Base-by-base conservation (phyloP, 2,329 filamentous ascomycete species). In the Aspergillus calidoustus region DNA sequence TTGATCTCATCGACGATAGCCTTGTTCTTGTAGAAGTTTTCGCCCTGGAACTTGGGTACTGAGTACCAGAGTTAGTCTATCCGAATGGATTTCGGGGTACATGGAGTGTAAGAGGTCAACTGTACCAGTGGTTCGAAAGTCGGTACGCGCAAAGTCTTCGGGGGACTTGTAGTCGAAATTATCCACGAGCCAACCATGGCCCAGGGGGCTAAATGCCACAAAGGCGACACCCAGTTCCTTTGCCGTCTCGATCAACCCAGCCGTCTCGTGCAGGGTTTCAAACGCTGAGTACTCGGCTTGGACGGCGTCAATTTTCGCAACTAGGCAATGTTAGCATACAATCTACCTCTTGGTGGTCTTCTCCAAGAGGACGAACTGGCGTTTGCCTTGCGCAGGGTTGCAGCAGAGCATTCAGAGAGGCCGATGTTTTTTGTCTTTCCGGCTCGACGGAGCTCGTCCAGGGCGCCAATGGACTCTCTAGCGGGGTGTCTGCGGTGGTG, bases 341-440 rank as follows among this genome's bases (percentile, higher is more conserved):
- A 19, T 19, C 19, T 19, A 19, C 19, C 19, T 19, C 15, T 46
- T 3, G 31, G 7, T 8, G 54, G 4, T 25, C 1, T 13, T 13
- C 9, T 38, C 4, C 9, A 13, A 38, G 3, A 19, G n/a, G 3
- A 50, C 72, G 49, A 46, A 81, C 79, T 80, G 0, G 78, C 77
- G 57, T 80, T 78, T 1, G 80, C 81, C 60, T 79, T 80, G 25
- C 79, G 77, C 7, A 82, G 64, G 0, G 80, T 83, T 1, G 68
- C 68, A 0, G 80, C 80, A 2, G 80, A 82, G 62, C 80, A 82
- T 57, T 83, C 81, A 0, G 80, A 82, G 0, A 83, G 73, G 15
- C 80, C 81, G 54, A 82, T 82, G 56, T 81, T 82, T 67, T 81
- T 82, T n/a, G 80, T 81, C 68, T 82, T 82, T 4, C 81, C 80